Percentiles rank a stretch among this genome's conserved stretches.
Conservation (phyloP, 306 rosid genomes). For the Vicia faba region DNA sequence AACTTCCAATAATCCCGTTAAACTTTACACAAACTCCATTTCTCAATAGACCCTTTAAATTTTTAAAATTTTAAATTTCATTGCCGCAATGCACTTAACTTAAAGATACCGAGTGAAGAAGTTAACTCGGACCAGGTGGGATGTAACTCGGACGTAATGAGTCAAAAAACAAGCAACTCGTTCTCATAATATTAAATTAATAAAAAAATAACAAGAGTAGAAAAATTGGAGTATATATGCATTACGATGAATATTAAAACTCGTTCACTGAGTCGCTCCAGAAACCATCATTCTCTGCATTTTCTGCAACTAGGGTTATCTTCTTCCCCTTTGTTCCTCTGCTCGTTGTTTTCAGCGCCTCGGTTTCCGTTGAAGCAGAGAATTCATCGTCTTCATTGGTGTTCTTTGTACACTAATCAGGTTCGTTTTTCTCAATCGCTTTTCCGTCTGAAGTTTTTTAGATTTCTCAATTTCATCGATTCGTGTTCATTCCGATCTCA, state of each 20-base stretch:
- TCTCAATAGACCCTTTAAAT: not conserved
- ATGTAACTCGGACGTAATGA: not conserved
- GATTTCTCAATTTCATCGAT: slow-evolving; percentile 1
- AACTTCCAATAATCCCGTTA: slow-evolving; percentile 35
- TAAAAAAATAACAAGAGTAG: not conserved
- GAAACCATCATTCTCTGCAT: slow-evolving; percentile 38
- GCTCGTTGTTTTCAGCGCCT: slow-evolving; percentile 9
- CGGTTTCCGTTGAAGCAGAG: slow-evolving; percentile 26
- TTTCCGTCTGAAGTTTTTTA: not conserved
- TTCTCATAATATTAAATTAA: not conserved
- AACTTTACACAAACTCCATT: slow-evolving; percentile 68
- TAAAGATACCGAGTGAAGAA: not conserved
- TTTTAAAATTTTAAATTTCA: not conserved
- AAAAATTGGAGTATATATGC: not conserved
- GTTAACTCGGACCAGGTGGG: not conserved
- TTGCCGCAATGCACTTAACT: slow-evolving; percentile 11
- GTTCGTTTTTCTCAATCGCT: slow-evolving; percentile 5
- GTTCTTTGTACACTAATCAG: slow-evolving; percentile 44
- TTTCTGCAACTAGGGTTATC: slow-evolving; percentile 42
- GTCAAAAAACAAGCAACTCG: not conserved
- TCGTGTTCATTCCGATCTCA: not conserved
- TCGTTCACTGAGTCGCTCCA: slow-evolving; percentile 38
- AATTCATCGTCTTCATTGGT: slow-evolving; percentile 37
- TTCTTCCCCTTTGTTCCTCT: not conserved
- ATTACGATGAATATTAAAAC: slow-evolving; percentile 12